phyloP scores from a whole-genome alignment of 495 filamentous ascomycete species.

The Penicillium malachiteum region DNA sequence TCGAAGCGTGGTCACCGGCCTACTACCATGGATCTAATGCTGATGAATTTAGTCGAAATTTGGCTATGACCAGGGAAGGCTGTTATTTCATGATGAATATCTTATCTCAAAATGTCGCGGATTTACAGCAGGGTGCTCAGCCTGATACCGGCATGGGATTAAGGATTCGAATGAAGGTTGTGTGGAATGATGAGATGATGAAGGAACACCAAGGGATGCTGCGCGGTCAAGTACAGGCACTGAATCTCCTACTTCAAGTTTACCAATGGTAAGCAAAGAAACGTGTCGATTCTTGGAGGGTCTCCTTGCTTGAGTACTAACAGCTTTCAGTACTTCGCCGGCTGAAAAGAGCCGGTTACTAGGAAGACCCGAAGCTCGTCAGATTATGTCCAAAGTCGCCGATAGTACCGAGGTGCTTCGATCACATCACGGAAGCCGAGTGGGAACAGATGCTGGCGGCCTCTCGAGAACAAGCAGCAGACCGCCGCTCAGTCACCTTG shows the following conservation, averaged over 20 bases:
- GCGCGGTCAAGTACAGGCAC: slow-evolving; percentile 38
- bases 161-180: slow-evolving; percentile 24
- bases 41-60: slow-evolving; percentile 28
- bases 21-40: slow-evolving; percentile 24
- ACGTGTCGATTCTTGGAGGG: background rate
- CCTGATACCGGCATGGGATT: slow-evolving; percentile 18
- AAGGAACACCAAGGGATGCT: slow-evolving; percentile 40
- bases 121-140: slow-evolving; percentile 25
- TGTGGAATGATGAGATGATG: slow-evolving; percentile 48
- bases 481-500: slow-evolving; percentile 32
- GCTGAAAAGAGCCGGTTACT: slow-evolving; percentile 38
- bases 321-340: slow-evolving; percentile 27
- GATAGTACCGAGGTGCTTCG: slow-evolving; percentile 42
- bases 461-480: slow-evolving; percentile 31
- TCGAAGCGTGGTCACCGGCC: slow-evolving; percentile 39
- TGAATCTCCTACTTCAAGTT: slow-evolving; percentile 47
- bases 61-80: slow-evolving; percentile 43
- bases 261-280: slow-evolving; percentile 38
- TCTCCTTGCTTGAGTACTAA: background rate
- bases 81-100: slow-evolving; percentile 40
- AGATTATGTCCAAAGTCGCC: slow-evolving; percentile 39
- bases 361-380: slow-evolving; percentile 31
- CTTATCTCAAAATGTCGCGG: slow-evolving; percentile 38
- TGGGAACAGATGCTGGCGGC: slow-evolving; percentile 24
- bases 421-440: slow-evolving; percentile 19